Base-by-base conservation (phyloP, 2,329 filamentous ascomycete species). In the Cadophora luteo-olivacea region DNA sequence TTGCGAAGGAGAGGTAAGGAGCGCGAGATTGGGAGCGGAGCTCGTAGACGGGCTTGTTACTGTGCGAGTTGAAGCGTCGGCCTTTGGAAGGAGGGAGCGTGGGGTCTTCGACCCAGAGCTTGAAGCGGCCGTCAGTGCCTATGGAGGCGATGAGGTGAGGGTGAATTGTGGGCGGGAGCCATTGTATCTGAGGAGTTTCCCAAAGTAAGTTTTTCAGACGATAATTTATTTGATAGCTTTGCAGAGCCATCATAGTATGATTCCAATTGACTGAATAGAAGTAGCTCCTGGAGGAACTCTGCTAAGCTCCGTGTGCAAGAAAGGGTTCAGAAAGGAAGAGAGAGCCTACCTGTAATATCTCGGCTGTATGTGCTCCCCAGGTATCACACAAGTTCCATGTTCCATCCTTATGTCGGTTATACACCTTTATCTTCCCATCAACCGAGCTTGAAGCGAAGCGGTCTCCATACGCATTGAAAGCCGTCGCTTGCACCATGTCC, bases 381-480 rank as follows among this genome's bases (percentile, higher is more conserved):
- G 89, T 93, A 81, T 98, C 95, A 77, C 90, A 92, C 48, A 96
- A 82, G 63, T 88, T 86, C 93, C 94, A 97, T 67, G 87, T 84
- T 52, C 89, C 89, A 74, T 93, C 91, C 73, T 90, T 89, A 45
- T 96, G 91, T 60, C 91, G 87, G 80, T 95, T 93, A 86, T 95
- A 97, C 71, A 97, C 92, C 78, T 94, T 93, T 76, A 98, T 91
- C 79, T 92, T 93, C 79, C 97, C 95, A 79, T 98, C 95, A 22
- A 95, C 92, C 22, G 93, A 96, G 41, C 93, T 94, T 2, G 94
- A 96, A 52, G 94, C 92, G 84, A 95, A 94, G 74, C 94, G 92
- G 75, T 93, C 94, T 74, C 94, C 95, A 79, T 97, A 97, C 73
- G 90, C 90, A 80, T 97, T 97, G 85, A 97, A 97, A 73, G 93